Conservation (phyloP, 805 yeast genomes). For the Cephaloascus fragrans region DNA sequence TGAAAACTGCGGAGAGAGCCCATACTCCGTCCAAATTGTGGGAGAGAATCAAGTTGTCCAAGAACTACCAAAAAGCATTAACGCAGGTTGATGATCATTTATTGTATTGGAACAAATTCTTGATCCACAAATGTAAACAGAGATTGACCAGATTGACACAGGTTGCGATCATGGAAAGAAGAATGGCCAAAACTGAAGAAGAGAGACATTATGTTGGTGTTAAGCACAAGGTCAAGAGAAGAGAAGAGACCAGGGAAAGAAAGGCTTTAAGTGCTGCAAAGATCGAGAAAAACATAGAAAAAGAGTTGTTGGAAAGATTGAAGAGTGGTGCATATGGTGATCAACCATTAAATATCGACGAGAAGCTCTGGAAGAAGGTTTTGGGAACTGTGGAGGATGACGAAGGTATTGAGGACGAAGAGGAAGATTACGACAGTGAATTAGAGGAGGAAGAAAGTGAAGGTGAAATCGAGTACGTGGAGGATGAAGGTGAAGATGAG, state of each 20-base stretch:
- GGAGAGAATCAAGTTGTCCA: constrained; percentile 89
- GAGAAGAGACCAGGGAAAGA: constrained; percentile 91
- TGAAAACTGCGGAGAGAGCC: constrained; percentile 97
- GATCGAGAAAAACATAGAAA: constrained; percentile 93
- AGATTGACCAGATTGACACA: constrained; percentile 90
- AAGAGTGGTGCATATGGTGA: constrained; percentile 99
- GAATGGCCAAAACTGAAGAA: constrained; percentile 81
- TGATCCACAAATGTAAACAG: constrained; percentile 91
- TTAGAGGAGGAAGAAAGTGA: constrained; percentile 33
- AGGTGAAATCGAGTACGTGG: constrained; percentile 81
- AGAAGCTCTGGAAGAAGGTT: constrained; percentile 90
- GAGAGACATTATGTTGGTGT: constrained; percentile 91
- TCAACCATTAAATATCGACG: constrained; percentile 94
- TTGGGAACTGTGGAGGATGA: constrained; percentile 54
- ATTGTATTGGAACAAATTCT: constrained; percentile 86
- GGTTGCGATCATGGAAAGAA: constrained; percentile 90
- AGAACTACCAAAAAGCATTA: constrained; percentile 82
- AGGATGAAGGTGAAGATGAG: constrained; percentile 82
- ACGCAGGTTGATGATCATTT: constrained; percentile 82
- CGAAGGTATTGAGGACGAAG: constrained; percentile 54
- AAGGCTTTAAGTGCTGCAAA: constrained; percentile 95
- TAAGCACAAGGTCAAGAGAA: constrained; percentile 88
- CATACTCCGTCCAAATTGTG: constrained; percentile 90
- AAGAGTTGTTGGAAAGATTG: constrained; percentile 86
- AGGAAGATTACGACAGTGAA: constrained; percentile 41